Conservation (phyloP, 164 flowering plant species). For the Umbilicus rupestris region DNA sequence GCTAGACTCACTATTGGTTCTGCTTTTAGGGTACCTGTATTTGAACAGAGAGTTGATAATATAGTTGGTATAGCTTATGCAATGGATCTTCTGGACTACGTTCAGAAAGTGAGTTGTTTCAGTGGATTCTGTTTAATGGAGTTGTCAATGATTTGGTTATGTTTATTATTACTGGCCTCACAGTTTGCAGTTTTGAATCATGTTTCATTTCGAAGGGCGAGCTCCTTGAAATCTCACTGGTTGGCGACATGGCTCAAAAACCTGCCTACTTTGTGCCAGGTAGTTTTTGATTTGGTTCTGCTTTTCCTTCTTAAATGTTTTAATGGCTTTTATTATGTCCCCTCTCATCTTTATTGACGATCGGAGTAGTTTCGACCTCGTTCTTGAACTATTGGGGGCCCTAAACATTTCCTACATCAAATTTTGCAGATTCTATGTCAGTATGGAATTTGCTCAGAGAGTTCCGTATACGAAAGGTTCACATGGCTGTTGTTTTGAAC, state of each 20-base stretch:
- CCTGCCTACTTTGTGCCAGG: slow-evolving; percentile 99
- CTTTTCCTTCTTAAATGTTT: background rate
- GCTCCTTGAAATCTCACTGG: slow-evolving; percentile 68
- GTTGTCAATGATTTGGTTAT: slow-evolving; percentile 15
- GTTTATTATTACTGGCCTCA: slow-evolving; percentile 22
- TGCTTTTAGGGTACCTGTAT: slow-evolving; percentile 80
- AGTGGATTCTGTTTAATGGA: background rate
- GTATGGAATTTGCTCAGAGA: slow-evolving; percentile 97
- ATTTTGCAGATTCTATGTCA: slow-evolving; percentile 96
- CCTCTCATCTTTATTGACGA: too few species aligned
- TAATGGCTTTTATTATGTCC: too few species aligned
- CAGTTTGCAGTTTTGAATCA: slow-evolving; percentile 26
- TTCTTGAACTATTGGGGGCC: background rate
- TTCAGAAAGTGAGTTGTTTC: slow-evolving; percentile 56
- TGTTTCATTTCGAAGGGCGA: slow-evolving; percentile 93
- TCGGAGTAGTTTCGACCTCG: background rate
- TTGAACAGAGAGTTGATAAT: slow-evolving; percentile 97
- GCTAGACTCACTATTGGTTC: background rate
- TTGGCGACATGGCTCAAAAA: slow-evolving; percentile 91
- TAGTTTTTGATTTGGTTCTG: slow-evolving; percentile 20
- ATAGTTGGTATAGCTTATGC: slow-evolving; percentile 99
- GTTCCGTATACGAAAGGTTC: slow-evolving; percentile 96
- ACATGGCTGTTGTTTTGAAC: slow-evolving; percentile 98
- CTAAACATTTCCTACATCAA: background rate
- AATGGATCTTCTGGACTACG: slow-evolving; percentile 91